Conservation (phyloP, 768 basidiomycete species). For the Phylloporus sp. region DNA sequence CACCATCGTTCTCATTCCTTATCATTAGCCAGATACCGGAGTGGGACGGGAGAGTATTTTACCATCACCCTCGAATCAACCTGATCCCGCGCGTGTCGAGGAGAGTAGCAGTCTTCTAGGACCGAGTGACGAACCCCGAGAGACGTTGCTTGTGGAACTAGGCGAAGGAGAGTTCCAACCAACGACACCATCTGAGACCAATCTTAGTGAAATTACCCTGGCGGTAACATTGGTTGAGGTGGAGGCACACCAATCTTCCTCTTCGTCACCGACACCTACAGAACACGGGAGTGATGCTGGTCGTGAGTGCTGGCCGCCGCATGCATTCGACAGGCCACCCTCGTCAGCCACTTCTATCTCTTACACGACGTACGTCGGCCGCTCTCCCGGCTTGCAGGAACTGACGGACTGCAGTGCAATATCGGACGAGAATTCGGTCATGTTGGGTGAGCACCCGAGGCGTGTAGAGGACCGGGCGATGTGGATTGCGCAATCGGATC, state of each 20-base stretch:
- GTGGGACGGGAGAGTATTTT: not conserved
- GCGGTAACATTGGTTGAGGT: not conserved
- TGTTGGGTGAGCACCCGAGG: constrained; percentile 29
- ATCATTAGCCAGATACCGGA: too few relatives aligned
- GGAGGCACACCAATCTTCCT: not conserved
- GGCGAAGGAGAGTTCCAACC: constrained; percentile 1
- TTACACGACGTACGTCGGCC: constrained; percentile 16
- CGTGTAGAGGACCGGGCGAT: constrained; percentile 31
- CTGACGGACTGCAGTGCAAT: constrained; percentile 1
- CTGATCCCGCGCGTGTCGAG: not conserved
- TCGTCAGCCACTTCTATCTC: constrained; percentile 15
- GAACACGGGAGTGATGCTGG: constrained; percentile 24
- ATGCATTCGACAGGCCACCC: too few relatives aligned
- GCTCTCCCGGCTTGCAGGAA: too few relatives aligned
- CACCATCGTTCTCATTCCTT: not conserved
- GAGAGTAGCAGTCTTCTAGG: not conserved
- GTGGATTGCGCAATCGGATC: constrained; percentile 24
- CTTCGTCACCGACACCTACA: constrained; percentile 26
- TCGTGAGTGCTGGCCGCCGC: constrained; percentile 3
- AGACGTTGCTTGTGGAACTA: not conserved
- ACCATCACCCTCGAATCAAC: not conserved
- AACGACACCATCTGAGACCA: not conserved
- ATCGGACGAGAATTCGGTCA: constrained; percentile 21
- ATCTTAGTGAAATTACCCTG: not conserved
- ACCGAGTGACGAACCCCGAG: not conserved